Base-by-base conservation (phyloP, 768 basidiomycete genomes). In the Leccinum broughii region DNA sequence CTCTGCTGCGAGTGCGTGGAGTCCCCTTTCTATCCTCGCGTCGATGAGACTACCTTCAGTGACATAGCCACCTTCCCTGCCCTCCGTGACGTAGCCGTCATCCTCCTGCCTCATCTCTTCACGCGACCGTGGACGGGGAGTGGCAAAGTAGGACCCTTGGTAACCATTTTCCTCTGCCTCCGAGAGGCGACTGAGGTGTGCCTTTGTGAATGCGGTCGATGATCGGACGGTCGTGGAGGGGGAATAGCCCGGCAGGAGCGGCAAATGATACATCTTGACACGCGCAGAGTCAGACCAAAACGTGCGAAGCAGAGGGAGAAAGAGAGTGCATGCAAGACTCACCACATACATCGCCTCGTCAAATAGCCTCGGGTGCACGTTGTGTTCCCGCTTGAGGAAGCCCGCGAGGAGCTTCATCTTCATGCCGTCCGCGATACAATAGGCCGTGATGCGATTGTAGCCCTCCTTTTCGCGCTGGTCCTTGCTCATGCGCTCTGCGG, bases 261-360 rank as follows among this genome's bases (percentile, higher is more conserved):
- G 95, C 0, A 96, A 81, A 70, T 93, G 90, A 69, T 98, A 96
- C 79, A 95, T 88, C 94, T 95, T 30, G 22, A 32, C 13, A 51
- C 8, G 37, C 62, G 30, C 15, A 28, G 5, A 26, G 34, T 50
- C 34, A 56, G 44, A 57, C 28, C 20, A 46, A n/a, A 61, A 54
- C 7, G 28, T 15, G 13, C 24, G 7, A 41, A 9, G 13, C 3
- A 15, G 48, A 24, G 22, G 22, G 48, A 6, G 22, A 24, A 13
- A 3, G 48, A 24, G 20, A 53, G 17, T 6, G 51, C 22, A 35
- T 8, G 24, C 1, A 34, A 50, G 14, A 82, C 92, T 77, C 62
- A 95, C 95, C 58, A 87, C 90, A 78, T 97, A 97, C 61, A 96
- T 75, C 0, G 94, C 95, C 75, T 98, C 95, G 71, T 97, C 95